Evolutionary conservation across 139 green algal species (phyloP).

Genomic region (Coelastrella sp.): DNA sequence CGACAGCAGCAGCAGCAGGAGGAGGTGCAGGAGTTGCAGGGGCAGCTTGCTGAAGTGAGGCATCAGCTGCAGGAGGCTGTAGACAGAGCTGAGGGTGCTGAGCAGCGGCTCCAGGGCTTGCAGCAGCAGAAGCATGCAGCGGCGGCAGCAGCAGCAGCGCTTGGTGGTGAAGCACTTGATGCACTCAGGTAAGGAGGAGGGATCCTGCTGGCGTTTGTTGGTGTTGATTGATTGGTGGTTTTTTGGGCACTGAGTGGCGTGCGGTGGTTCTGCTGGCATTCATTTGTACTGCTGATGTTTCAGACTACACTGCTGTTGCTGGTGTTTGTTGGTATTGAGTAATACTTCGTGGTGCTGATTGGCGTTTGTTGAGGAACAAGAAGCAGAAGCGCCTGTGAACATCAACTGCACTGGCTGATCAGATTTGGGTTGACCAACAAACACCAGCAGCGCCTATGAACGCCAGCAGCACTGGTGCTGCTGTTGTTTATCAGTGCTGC

Average conservation of each 20-base stretch:
- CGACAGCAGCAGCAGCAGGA: slow-evolving; percentile 9
- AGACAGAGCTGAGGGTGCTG: neutral
- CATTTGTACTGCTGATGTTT: too few species aligned
- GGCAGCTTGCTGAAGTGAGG: neutral
- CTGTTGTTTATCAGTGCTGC: too few species aligned
- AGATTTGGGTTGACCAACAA: too few species aligned
- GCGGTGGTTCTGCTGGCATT: too few species aligned
- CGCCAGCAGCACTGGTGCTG: too few species aligned
- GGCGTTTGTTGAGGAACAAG: too few species aligned
- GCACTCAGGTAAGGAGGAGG: neutral
- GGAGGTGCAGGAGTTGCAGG: neutral
- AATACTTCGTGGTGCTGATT: too few species aligned
- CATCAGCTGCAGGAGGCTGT: neutral
- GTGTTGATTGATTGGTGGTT: neutral
- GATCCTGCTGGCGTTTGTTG: neutral
- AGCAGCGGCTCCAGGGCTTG: neutral
- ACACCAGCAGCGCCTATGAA: too few species aligned
- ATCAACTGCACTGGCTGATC: too few species aligned
- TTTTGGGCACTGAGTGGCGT: neutral
- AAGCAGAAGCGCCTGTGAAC: too few species aligned
- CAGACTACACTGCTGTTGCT: too few species aligned
- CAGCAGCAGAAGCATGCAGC: neutral
- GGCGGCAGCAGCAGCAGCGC: neutral
- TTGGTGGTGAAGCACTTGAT: neutral
- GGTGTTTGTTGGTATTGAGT: too few species aligned